A percentile compares a stretch with the other conserved stretches of the same genome.
Conservation (phyloP, 1,284 basidiomycete genomes). For the Irpex sp. region DNA sequence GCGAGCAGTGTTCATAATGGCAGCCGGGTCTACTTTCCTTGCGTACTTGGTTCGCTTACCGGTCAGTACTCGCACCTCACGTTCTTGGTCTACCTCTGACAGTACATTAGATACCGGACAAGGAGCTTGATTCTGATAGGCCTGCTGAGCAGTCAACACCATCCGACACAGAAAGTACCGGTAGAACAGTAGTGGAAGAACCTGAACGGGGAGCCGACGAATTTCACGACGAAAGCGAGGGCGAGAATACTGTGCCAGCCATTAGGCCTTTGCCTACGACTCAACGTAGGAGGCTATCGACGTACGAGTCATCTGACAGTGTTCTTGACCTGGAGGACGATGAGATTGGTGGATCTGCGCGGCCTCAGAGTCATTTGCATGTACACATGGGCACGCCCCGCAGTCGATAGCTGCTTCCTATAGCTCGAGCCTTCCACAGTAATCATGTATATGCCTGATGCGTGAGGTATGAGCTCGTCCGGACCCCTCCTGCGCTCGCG, state of each 20-base stretch:
- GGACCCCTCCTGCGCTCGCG: too few species aligned
- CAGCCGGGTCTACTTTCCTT: slow-evolving; percentile 58
- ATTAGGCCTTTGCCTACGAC: slow-evolving; percentile 3
- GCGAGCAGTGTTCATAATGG: slow-evolving; percentile 70
- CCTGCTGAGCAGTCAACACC: not conserved
- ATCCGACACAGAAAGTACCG: not conserved
- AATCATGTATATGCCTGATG: too few species aligned
- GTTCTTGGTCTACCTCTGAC: not conserved
- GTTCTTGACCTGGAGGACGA: slow-evolving; percentile 38
- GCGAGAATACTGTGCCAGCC: not conserved
- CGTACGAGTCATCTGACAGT: slow-evolving; percentile 40
- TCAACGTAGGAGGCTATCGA: slow-evolving; percentile 32
- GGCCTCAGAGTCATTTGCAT: slow-evolving; percentile 9
- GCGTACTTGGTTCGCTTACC: slow-evolving; percentile 64
- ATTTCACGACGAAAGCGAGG: not conserved
- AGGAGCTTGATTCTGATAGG: slow-evolving; percentile 37
- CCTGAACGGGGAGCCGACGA: slow-evolving; percentile 3
- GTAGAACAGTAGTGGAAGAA: slow-evolving; percentile 2
- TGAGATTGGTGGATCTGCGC: slow-evolving; percentile 34
- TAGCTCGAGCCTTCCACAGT: too few species aligned
- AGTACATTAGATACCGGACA: slow-evolving; percentile 54
- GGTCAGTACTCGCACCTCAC: slow-evolving; percentile 36
- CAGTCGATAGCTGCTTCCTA: not conserved
- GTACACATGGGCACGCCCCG: not conserved
- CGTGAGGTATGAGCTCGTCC: too few species aligned